Base-by-base conservation (phyloP, 2,329 filamentous ascomycete species). In the Nakataea oryzae region DNA sequence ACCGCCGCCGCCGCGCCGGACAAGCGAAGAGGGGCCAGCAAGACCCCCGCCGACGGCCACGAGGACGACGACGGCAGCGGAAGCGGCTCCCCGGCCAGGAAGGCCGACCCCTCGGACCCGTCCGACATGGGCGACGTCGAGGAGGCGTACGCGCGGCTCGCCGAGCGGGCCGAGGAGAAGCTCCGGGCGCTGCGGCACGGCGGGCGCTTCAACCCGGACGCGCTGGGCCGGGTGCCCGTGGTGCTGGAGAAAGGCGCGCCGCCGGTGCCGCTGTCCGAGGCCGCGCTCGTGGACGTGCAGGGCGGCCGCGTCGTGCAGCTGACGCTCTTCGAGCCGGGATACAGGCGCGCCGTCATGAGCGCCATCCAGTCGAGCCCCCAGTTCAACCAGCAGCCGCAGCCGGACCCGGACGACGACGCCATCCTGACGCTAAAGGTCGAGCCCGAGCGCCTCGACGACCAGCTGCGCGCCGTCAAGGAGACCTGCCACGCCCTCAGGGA, bases 371-470 rank as follows among this genome's bases (percentile, higher is more conserved):
- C 62, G 14, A 60, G 57, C 58, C 41, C 63, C 56, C 61, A 65
- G 21, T 69, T 69, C 65, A 67, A 67, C 56, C 67, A 69, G 66
- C 67, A 69, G 67, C 67, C 82, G 58, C 83, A 85, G 77, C 75
- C 75, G 26, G 77, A 77, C 69, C 75, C 79, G 57, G 82, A 85
- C 70, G 85, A 85, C 72, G 81, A 83, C 71, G 78, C 85, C 27
- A 82, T 85, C 75, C 78, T 86, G 63, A 68, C 81, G 30, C 75
- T 86, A 64, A 77, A 77, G 68, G 72, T 84, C 62, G 81, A 85
- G 75, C 72, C 76, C 32, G 81, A 82, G 74, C 72, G 73, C 65
- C 75, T 73, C 62, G 81, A 82, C 30, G 81, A 80, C 62, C 69
- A 80, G 50, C 69, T 70, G 58, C 71, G 71, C 63, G 71, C 78